A percentile compares a stretch with the other conserved stretches of the same genome.
These are phyloP conservation scores for Podosphaera aphanis DNA, from an alignment of 2,329 filamentous ascomycete genomes.

Conservation along the genomic window DNA sequence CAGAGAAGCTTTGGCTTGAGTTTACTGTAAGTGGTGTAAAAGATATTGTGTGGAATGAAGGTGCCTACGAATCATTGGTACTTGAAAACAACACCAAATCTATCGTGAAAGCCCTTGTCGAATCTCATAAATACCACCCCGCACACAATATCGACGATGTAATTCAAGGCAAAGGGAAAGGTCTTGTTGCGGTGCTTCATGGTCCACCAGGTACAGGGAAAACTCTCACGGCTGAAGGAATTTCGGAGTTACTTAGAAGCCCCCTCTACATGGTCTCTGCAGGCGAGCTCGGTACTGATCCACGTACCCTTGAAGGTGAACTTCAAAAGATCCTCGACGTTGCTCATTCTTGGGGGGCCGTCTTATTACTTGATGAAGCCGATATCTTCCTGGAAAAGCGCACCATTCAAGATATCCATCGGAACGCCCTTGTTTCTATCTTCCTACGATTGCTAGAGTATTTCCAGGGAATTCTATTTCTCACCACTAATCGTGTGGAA, in stretches of 20 bases:
- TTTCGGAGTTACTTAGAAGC: constrained; percentile 59
- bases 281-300: constrained; percentile 61
- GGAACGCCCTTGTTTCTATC: constrained; percentile 67
- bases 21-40: constrained; percentile 58
- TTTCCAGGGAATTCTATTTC: constrained; percentile 73
- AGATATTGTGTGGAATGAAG: constrained; percentile 66
- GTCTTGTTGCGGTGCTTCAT: constrained; percentile 60
- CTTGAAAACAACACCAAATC: constrained; percentile 36
- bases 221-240: constrained; percentile 68
- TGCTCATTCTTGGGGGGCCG: constrained; percentile 65
- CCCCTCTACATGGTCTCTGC: constrained; percentile 67
- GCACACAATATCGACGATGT: constrained; percentile 65
- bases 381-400: constrained; percentile 69
- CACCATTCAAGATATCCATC: constrained; percentile 60
- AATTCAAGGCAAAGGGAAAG: constrained; percentile 65
- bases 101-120: constrained; percentile 59
- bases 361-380: constrained; percentile 66
- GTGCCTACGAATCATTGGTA: constrained; percentile 63
- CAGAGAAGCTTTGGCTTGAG: constrained; percentile 76
- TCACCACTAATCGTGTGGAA: constrained; percentile 72
- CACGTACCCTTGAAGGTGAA: constrained; percentile 47
- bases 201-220: constrained; percentile 75
- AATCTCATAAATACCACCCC: constrained; percentile 62
- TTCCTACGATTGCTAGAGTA: constrained; percentile 76
- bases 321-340: constrained; percentile 70